Percentiles rank a stretch among this genome's conserved stretches.
phyloP scores from a whole-genome alignment of 345 rosid genomes.

The Linum usitatissimum region DNA sequence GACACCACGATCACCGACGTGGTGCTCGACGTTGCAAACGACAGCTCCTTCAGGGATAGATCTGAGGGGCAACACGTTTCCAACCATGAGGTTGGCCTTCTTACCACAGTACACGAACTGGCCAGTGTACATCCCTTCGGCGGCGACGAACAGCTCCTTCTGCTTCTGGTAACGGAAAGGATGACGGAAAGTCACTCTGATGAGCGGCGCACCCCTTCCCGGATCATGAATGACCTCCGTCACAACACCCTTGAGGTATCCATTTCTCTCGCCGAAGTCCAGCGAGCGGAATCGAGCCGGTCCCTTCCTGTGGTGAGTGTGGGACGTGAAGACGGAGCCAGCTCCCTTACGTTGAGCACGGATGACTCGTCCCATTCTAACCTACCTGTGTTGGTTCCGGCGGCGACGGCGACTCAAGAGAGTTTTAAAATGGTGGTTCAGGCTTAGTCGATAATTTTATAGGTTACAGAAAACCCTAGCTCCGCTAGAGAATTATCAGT shows the following conservation, averaged over 20 bases:
- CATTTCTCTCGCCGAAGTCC: slow-evolving; percentile 24
- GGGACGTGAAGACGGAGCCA: slow-evolving; percentile 23
- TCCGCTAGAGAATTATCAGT: too few relatives aligned
- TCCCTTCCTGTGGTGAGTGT: slow-evolving; percentile 22
- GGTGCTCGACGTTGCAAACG: slow-evolving; percentile 19
- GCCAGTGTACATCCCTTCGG: slow-evolving; percentile 21
- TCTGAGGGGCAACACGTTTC: slow-evolving; percentile 19
- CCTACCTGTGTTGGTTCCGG: not conserved
- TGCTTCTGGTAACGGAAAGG: slow-evolving; percentile 19
- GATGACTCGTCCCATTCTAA: slow-evolving; percentile 21
- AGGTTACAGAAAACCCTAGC: not conserved
- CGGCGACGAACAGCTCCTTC: slow-evolving; percentile 22
- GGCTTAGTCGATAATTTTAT: not conserved
- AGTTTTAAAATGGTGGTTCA: not conserved
- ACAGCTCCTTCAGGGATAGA: slow-evolving; percentile 21
- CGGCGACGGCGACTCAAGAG: not conserved
- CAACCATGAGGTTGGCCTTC: slow-evolving; percentile 18
- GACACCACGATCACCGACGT: slow-evolving; percentile 14
- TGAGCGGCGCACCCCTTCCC: slow-evolving; percentile 21
- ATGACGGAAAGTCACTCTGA: slow-evolving; percentile 17
- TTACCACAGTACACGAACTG: slow-evolving; percentile 20
- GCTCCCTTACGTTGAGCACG: slow-evolving; percentile 26
- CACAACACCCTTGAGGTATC: slow-evolving; percentile 19
- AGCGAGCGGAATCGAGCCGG: slow-evolving; percentile 21
- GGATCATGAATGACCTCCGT: slow-evolving; percentile 23